Percentiles rank a stretch among this genome's conserved stretches.
Conservation (phyloP, 345 rosid species). For the Sisymbrium irio region DNA sequence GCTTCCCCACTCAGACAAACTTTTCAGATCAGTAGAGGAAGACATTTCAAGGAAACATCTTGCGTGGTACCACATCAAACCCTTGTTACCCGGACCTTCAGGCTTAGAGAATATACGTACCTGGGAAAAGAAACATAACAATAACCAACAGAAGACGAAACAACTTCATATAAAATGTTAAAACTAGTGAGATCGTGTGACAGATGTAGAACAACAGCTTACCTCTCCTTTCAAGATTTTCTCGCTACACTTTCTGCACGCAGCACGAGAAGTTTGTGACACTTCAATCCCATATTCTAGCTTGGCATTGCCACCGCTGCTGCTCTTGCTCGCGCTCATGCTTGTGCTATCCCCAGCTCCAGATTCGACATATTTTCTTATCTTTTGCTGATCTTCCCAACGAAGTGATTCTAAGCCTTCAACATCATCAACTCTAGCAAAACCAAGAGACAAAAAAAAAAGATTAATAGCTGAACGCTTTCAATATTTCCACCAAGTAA, state of each 20-base stretch:
- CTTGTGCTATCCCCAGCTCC: constrained; percentile 26
- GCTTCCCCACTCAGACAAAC: constrained; percentile 73
- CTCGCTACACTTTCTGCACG: constrained; percentile 63
- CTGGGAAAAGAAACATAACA: constrained; percentile 35
- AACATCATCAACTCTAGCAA: constrained; percentile 75
- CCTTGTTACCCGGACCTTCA: constrained; percentile 57
- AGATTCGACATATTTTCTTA: constrained; percentile 63
- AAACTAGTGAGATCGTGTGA: constrained; percentile 2
- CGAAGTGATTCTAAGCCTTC: constrained; percentile 86
- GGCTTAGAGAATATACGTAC: constrained; percentile 77
- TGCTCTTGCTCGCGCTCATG: background rate
- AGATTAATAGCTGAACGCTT: background rate
- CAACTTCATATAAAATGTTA: constrained; percentile 4
- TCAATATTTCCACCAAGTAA: background rate
- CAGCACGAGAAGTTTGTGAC: constrained; percentile 78
- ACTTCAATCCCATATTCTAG: constrained; percentile 68
- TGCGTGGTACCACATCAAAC: constrained; percentile 84
- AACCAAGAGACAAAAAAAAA: background rate
- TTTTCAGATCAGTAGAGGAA: constrained; percentile 57
- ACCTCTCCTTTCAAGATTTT: constrained; percentile 94
- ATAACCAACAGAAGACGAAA: constrained; percentile 1
- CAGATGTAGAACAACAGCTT: constrained; percentile 27
- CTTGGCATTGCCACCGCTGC: constrained; percentile 22
- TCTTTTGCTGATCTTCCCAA: constrained; percentile 94
- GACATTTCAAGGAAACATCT: constrained; percentile 59